A percentile compares a stretch with the other conserved stretches of the same genome.
Evolutionary conservation across 768 basidiomycete species (phyloP).

Genomic region (Hypholoma sublateritium): DNA sequence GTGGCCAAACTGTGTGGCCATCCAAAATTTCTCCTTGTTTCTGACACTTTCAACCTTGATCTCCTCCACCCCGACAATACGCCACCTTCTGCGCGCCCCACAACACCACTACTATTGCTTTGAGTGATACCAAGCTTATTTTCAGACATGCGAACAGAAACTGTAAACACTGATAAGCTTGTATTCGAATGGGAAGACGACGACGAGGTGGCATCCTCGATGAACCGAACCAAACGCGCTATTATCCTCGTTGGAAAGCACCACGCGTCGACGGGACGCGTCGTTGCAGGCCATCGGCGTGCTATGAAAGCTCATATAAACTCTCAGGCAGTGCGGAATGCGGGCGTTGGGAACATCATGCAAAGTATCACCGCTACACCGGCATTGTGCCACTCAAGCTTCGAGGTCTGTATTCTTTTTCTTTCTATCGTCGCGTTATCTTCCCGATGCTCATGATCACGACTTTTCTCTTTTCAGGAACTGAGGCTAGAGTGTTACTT

Average conservation of each 20-base stretch:
- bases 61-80: too few relatives aligned
- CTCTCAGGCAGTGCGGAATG: not conserved
- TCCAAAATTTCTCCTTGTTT: too few relatives aligned
- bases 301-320: not conserved
- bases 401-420: slow-evolving; percentile 25
- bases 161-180: not conserved
- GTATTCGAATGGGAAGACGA: not conserved
- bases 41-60: too few relatives aligned
- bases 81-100: too few relatives aligned
- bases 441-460: not conserved
- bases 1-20: too few relatives aligned
- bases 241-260: not conserved
- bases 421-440: too few relatives aligned
- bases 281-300: slow-evolving; percentile 1
- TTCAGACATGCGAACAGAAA: not conserved
- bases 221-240: not conserved
- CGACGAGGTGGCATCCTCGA: not conserved
- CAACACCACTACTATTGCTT: not conserved
- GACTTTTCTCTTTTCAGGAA: slow-evolving; percentile 19
- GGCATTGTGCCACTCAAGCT: slow-evolving; percentile 22
- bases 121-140: not conserved
- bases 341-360: slow-evolving; percentile 14
- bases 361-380: slow-evolving; percentile 30
- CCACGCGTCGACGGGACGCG: not conserved
- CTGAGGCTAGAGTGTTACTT: slow-evolving; percentile 30